Conservation (phyloP, 2,329 filamentous ascomycete species). For the Fusarium sp. region DNA sequence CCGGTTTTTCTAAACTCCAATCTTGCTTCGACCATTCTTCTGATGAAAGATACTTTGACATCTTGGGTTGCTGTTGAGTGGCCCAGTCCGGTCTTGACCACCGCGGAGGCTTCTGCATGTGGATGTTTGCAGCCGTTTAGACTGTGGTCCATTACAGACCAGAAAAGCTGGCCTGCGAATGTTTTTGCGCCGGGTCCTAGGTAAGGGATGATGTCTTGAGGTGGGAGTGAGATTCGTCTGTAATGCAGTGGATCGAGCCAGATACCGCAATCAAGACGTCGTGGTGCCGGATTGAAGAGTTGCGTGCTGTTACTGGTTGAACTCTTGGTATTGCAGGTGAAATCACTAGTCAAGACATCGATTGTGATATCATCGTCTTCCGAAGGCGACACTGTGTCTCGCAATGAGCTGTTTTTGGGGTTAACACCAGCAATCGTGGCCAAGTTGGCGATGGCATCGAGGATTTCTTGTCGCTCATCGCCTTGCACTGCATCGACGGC, state of each 20-base stretch:
- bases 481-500: slow-evolving; percentile 3
- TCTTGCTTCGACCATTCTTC: slow-evolving; percentile 25
- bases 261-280: slow-evolving; percentile 8
- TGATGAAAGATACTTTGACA: slow-evolving; percentile 13
- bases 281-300: not conserved
- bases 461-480: slow-evolving; percentile 14
- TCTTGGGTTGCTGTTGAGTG: slow-evolving; percentile 18
- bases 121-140: slow-evolving; percentile 1
- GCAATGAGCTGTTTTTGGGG: not conserved
- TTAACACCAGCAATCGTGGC: slow-evolving; percentile 15
- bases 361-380: not conserved
- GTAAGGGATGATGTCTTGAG: slow-evolving; percentile 29
- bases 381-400: accelerated
- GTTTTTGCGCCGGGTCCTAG: slow-evolving; percentile 17
- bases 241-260: slow-evolving; percentile 30
- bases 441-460: slow-evolving; percentile 11
- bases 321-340: not conserved
- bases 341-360: not conserved
- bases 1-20: slow-evolving; percentile 22
- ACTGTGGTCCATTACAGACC: slow-evolving; percentile 27
- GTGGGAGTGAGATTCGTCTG: slow-evolving; percentile 17
- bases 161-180: slow-evolving; percentile 26
- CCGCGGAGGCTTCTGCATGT: not conserved
- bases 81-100: slow-evolving; percentile 8
- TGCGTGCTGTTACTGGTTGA: not conserved